Evolutionary conservation across 495 filamentous ascomycete species (phyloP), one percentile per base, ranked within the genome.

Genomic region (Penicillium simplicissimum): DNA sequence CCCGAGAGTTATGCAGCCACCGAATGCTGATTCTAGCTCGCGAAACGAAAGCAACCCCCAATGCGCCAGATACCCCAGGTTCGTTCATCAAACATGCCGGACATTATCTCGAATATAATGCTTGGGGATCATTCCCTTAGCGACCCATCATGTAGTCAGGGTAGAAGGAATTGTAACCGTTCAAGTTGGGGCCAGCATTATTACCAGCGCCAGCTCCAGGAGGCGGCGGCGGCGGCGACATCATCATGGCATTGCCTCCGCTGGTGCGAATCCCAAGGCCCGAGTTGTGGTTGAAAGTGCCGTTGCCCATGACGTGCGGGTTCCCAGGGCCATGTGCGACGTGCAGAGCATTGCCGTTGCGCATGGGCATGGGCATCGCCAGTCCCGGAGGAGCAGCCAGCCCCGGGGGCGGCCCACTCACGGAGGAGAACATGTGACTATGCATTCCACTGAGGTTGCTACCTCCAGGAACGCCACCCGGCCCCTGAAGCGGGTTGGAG

Each of bases 341-440:
- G 14, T 74, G 76, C 38, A 79, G 67, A 36, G 61, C 36, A n/a
- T 67, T 70, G 25, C 76, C 76, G 53, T 78, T 76, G 58, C 76
- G 68, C 49, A 74, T 51, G 8, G 71, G 71, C 60, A 76, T 65
- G 5, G 74, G 71, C 52, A 82, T 74, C 28, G 75, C 75, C 28
- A 90, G 79, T 33, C 89, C 89, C 19, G 90, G 90, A 10, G 90
- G 90, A 35, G 84, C 86, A 2, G 83, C 58, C 40, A 93, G 79
- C 0, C 90, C 90, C 0, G 90, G 90, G 7, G 90, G 90, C 23
- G 90, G 90, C 8, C 90, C 88, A 69, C 78, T 91, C 7, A 89
- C 87, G 0, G 87, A 85, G 6, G 87, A 87, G 68, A 91, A 93
- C 58, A 84, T 79, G 58, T 84, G 81, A 43, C 71, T 81, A 64